phyloP scores from a whole-genome alignment of 495 filamentous ascomycete genomes.

The Symbiotaphrina buchneri region DNA sequence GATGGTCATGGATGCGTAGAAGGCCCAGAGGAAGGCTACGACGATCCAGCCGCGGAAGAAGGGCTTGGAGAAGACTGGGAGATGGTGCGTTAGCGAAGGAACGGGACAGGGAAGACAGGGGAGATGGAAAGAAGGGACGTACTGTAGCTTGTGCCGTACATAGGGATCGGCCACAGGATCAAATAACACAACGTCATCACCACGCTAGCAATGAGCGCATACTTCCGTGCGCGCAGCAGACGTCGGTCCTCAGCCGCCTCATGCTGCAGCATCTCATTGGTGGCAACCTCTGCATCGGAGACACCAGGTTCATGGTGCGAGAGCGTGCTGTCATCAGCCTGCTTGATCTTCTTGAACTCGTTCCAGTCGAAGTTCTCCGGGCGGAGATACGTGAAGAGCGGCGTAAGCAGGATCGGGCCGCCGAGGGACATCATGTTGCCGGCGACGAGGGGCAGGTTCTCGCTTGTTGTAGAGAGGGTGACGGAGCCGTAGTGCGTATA shows the following conservation, averaged over 20 bases:
- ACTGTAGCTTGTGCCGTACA: constrained; percentile 75
- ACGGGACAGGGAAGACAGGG: too few relatives aligned
- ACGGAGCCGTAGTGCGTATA: constrained; percentile 53
- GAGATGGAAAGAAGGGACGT: too few relatives aligned
- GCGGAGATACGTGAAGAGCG: constrained; percentile 52
- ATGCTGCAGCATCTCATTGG: too few relatives aligned
- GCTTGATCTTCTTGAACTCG: constrained; percentile 64
- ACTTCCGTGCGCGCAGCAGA: constrained; percentile 47
- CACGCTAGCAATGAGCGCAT: constrained; percentile 57
- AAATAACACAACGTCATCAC: constrained; percentile 55
- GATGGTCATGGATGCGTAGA: constrained; percentile 40
- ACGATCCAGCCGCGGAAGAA: constrained; percentile 89
- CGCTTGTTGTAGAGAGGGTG: constrained; percentile 52
- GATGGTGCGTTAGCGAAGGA: too few relatives aligned
- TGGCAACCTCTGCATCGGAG: constrained; percentile 26
- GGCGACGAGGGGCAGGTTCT: constrained; percentile 74
- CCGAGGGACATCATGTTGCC: constrained; percentile 69
- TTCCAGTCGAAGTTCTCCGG: constrained; percentile 76
- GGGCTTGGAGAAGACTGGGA: constrained; percentile 68
- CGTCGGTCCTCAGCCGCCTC: constrained; percentile 49
- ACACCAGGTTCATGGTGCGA: constrained; percentile 25
- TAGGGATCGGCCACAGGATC: constrained; percentile 84
- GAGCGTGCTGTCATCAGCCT: constrained; percentile 53
- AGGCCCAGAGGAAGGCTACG: constrained; percentile 77
- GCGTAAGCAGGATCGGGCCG: constrained; percentile 57